These are phyloP conservation scores for Rehmannia glutinosa DNA, from an alignment of 257 asterid species.

Conservation along the genomic window DNA sequence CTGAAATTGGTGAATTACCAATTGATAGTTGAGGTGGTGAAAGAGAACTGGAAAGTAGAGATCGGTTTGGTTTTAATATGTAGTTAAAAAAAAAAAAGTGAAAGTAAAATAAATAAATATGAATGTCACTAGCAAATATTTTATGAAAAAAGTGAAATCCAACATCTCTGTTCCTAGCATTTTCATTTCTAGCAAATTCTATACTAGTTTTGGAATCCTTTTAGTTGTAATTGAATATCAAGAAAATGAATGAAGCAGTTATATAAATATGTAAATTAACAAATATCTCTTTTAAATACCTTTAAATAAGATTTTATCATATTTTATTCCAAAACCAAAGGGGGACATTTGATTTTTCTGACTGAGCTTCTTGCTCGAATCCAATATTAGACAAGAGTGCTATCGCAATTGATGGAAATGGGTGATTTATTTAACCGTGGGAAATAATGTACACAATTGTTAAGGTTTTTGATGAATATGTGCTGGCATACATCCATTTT, in stretches of 20 bases:
- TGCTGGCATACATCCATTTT: too few relatives aligned
- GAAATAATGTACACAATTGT: too few relatives aligned
- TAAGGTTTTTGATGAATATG: not conserved
- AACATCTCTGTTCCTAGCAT: too few relatives aligned
- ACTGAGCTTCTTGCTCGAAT: too few relatives aligned
- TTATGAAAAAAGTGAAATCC: not conserved
- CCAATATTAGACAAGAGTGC: not conserved
- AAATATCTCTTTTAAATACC: not conserved
- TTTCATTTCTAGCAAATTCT: not conserved
- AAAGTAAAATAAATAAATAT: not conserved
- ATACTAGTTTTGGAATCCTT: not conserved
- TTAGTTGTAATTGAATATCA: not conserved
- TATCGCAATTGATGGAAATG: not conserved
- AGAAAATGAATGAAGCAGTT: not conserved
- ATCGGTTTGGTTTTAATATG: too few relatives aligned
- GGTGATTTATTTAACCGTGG: not conserved
- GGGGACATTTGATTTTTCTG: too few relatives aligned
- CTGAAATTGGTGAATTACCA: too few relatives aligned
- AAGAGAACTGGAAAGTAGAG: too few relatives aligned
- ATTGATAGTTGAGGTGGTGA: too few relatives aligned
- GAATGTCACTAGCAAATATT: not conserved
- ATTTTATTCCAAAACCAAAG: not conserved
- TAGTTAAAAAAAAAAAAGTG: not conserved
- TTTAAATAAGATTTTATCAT: not conserved
- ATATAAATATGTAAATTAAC: not conserved